A percentile compares a stretch with the other conserved stretches of the same genome.
Evolutionary conservation across 2,329 filamentous ascomycete genomes (phyloP).

Genomic region (Xylaria hypoxylon): DNA sequence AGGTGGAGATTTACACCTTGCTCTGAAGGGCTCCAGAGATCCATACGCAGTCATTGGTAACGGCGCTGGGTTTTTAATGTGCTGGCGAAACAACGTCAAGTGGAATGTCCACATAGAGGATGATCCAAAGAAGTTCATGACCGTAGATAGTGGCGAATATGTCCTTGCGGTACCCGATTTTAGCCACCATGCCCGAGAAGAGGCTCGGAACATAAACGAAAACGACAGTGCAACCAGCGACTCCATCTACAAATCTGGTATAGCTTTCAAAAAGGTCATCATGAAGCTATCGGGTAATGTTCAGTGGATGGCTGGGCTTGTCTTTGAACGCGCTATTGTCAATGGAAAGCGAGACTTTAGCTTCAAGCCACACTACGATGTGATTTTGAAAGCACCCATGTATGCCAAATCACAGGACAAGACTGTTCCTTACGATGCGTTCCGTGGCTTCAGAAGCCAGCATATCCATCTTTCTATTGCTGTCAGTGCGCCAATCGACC

Average conservation of each 20-base stretch:
- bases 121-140: conserved; percentile 94
- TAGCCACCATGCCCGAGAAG: conserved; percentile 83
- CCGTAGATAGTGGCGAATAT: conserved; percentile 93
- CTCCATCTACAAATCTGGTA: conserved; percentile 75
- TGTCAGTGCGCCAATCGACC: conserved; percentile 85
- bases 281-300: conserved; percentile 99
- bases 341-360: conserved; percentile 81
- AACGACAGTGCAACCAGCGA: conserved; percentile 71
- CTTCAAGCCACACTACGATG: conserved; percentile 92
- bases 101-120: conserved; percentile 87
- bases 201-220: conserved; percentile 62
- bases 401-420: conserved; percentile 72
- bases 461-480: conserved; percentile 97
- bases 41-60: conserved; percentile 93
- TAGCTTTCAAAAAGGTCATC: conserved; percentile 96
- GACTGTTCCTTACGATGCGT: conserved; percentile 82
- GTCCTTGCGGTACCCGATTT: conserved; percentile 95
- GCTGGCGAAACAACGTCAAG: conserved; percentile 93
- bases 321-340: conserved; percentile 87
- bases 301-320: conserved; percentile 88
- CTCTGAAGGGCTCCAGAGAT: conserved; percentile 90
- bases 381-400: conserved; percentile 84
- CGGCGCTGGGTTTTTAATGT: conserved; percentile 97
- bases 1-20: conserved; percentile 93
- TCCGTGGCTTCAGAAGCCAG: conserved; percentile 93